Evolutionary conservation across 805 yeast species (phyloP).

Genomic region (Phaffomyces thermotolerans): DNA sequence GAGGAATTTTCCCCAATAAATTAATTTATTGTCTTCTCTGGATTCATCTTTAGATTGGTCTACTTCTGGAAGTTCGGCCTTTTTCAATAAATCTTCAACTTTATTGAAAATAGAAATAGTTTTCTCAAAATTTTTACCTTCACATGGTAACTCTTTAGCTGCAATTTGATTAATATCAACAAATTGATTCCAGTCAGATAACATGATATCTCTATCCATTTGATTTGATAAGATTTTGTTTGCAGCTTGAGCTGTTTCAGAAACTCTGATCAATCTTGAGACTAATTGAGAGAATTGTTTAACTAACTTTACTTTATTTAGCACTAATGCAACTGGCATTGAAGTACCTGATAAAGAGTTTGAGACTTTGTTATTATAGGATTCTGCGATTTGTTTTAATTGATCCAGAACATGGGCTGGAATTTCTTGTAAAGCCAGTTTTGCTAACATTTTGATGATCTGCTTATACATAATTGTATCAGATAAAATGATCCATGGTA

Average conservation of each 20-base stretch:
- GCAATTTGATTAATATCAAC: slow-evolving; percentile 42
- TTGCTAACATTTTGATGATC: slow-evolving; percentile 52
- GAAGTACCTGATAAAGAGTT: slow-evolving; percentile 31
- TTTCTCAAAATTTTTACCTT: slow-evolving; percentile 25
- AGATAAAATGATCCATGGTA: slow-evolving; percentile 61
- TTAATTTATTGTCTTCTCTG: slow-evolving; percentile 7
- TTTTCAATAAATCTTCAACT: slow-evolving; percentile 26
- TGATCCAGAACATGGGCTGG: slow-evolving; percentile 49
- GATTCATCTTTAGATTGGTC: slow-evolving; percentile 2
- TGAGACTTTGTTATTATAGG: slow-evolving; percentile 39
- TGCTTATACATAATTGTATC: slow-evolving; percentile 55
- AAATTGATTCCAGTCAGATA: slow-evolving; percentile 46
- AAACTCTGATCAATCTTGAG: slow-evolving; percentile 46
- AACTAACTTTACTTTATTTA: slow-evolving; percentile 48
- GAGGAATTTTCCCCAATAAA: slow-evolving; percentile 29
- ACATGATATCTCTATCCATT: slow-evolving; percentile 43
- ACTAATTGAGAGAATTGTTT: slow-evolving; percentile 46
- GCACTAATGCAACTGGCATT: slow-evolving; percentile 43
- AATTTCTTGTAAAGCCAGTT: slow-evolving; percentile 49
- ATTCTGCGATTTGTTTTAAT: slow-evolving; percentile 44
- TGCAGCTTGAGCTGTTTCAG: slow-evolving; percentile 46
- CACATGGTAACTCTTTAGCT: slow-evolving; percentile 46
- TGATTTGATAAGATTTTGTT: slow-evolving; percentile 37
- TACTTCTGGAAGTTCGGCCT: slow-evolving; percentile 3
- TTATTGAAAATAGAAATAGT: slow-evolving; percentile 32